These are phyloP conservation scores for Kernera saxatilis DNA, from an alignment of 345 rosid species.

Conservation along the genomic window DNA sequence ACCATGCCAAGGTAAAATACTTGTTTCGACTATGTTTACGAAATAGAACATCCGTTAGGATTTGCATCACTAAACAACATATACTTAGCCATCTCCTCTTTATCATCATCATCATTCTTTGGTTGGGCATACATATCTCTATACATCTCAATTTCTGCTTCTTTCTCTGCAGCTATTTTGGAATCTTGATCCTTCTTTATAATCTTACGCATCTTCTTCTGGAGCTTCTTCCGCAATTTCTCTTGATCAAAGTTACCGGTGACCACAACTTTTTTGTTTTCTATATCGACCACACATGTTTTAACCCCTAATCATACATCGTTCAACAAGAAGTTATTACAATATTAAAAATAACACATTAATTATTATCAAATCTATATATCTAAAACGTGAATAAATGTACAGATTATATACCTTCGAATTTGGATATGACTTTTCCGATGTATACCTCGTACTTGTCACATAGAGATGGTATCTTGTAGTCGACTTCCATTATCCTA, in stretches of 20 bases:
- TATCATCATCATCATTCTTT: background rate
- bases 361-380: background rate
- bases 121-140: background rate
- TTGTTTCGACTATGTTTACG: background rate
- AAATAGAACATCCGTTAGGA: background rate
- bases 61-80: background rate
- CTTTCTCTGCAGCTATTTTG: background rate
- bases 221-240: background rate
- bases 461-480: background rate
- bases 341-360: background rate
- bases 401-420: background rate
- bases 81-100: background rate
- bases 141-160: background rate
- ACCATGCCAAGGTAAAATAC: background rate
- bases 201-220: background rate
- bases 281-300: background rate
- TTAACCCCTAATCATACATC: slow-evolving; percentile 2
- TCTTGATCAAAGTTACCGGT: background rate
- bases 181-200: background rate
- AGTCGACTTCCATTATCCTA: background rate
- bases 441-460: background rate
- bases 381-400: no score
- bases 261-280: background rate
- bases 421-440: background rate
- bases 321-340: background rate